These are phyloP conservation scores for Ophiostoma himal-ulmi DNA, from an alignment of 2,329 filamentous ascomycete species.

Conservation along the genomic window DNA sequence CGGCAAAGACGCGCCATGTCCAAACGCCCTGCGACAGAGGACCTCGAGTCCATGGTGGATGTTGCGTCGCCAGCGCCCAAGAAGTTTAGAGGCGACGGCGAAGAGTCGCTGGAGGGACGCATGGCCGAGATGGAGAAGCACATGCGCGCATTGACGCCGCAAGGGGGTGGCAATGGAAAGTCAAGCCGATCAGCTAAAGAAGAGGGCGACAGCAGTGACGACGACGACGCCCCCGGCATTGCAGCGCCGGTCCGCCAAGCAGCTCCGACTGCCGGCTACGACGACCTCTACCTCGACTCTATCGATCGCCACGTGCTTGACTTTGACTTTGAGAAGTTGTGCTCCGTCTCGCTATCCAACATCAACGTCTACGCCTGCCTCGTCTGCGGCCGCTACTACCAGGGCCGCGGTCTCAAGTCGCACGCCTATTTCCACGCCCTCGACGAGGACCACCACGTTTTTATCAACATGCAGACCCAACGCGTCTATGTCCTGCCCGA, in stretches of 20 bases:
- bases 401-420: conserved; percentile 87
- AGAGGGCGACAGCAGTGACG: conserved; percentile 33
- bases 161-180: neutral
- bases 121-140: conserved; percentile 18
- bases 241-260: conserved; percentile 59
- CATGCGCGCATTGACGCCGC: conserved; percentile 17
- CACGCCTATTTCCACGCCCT: conserved; percentile 97
- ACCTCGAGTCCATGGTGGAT: conserved; percentile 51
- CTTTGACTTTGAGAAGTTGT: conserved; percentile 98
- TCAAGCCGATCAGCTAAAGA: conserved; percentile 29
- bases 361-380: conserved; percentile 98
- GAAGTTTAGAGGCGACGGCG: conserved; percentile 33
- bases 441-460: conserved; percentile 93
- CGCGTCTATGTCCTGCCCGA: conserved; percentile 89
- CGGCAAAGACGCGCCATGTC: conserved; percentile 20
- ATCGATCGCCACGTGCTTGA: conserved; percentile 89
- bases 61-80: conserved; percentile 55
- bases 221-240: conserved; percentile 38
- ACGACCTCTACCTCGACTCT: conserved; percentile 94
- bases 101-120: conserved; percentile 10
- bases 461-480: conserved; percentile 93
- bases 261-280: conserved; percentile 80
- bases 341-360: conserved; percentile 90
- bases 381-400: conserved; percentile 96
- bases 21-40: conserved; percentile 56